Evolutionary conservation across 768 basidiomycete genomes (phyloP).

Genomic region (Calocybe gangraenosa): DNA sequence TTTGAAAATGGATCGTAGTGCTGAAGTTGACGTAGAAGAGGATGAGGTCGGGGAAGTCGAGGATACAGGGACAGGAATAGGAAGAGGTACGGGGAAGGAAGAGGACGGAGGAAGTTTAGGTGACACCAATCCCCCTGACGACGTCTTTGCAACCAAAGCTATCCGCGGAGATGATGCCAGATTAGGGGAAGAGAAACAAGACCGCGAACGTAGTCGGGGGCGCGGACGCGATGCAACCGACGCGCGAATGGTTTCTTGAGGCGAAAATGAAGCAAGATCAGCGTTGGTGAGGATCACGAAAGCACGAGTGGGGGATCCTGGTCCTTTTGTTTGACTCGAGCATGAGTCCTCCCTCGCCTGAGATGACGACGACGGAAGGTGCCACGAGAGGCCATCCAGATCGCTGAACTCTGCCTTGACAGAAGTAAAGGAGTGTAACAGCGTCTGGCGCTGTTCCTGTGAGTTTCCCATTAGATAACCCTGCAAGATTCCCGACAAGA

Average conservation of each 20-base stretch:
- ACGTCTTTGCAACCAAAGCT: too few relatives aligned
- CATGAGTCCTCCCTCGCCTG: background rate
- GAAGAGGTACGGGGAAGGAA: background rate
- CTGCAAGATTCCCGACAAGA: too few relatives aligned
- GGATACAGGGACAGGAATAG: constrained; percentile 4
- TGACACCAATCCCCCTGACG: too few relatives aligned
- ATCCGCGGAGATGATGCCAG: background rate
- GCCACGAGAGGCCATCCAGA: constrained; percentile 55
- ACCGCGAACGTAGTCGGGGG: background rate
- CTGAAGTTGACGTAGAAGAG: constrained; percentile 1
- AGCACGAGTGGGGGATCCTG: constrained; percentile 10
- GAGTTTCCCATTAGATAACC: background rate
- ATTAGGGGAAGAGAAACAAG: constrained; percentile 15
- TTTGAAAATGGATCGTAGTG: constrained; percentile 12
- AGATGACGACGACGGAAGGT: background rate
- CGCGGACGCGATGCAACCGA: constrained; percentile 17
- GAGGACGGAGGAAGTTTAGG: constrained; percentile 14
- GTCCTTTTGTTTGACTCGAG: background rate
- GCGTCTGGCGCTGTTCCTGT: constrained; percentile 36
- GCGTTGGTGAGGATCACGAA: constrained; percentile 33
- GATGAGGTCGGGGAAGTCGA: constrained; percentile 2
- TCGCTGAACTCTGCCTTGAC: constrained; percentile 63
- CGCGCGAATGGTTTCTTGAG: constrained; percentile 38
- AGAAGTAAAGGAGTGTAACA: constrained; percentile 41
- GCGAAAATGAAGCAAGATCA: constrained; percentile 29